Evolutionary conservation across 2,329 filamentous ascomycete species (phyloP).

Genomic region (Cadophora malorum): DNA sequence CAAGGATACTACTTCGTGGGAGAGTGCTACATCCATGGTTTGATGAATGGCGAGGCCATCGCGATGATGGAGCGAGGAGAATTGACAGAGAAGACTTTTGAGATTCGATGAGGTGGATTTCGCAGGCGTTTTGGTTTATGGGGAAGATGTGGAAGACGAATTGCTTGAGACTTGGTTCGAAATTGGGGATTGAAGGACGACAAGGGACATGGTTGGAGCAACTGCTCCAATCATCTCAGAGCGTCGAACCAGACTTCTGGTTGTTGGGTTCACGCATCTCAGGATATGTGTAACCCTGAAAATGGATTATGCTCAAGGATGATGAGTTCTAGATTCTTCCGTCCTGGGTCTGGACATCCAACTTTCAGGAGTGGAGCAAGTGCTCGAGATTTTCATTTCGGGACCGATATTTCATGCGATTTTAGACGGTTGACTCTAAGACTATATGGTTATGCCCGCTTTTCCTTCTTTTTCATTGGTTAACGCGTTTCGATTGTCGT

Average conservation of each 20-base stretch:
- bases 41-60: constrained; percentile 6
- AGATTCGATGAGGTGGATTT: not conserved
- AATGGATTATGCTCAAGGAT: not conserved
- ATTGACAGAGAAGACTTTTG: not conserved
- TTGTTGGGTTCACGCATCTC: not conserved
- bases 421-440: not conserved
- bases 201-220: not conserved
- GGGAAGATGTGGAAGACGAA: not conserved
- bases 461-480: no score
- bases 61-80: not conserved
- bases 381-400: not conserved
- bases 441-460: not conserved
- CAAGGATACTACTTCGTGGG: not conserved
- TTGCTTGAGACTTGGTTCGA: not conserved
- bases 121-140: no score
- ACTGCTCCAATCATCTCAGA: not conserved
- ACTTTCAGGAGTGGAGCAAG: not conserved
- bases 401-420: not conserved
- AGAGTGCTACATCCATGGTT: not conserved
- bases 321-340: not conserved
- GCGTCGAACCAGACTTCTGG: not conserved
- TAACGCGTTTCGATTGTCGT: not conserved
- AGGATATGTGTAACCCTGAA: not conserved
- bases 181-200: not conserved
- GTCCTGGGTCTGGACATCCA: not conserved